Base-by-base conservation (phyloP, 2,329 filamentous ascomycete genomes). In the Colletotrichum sp. region DNA sequence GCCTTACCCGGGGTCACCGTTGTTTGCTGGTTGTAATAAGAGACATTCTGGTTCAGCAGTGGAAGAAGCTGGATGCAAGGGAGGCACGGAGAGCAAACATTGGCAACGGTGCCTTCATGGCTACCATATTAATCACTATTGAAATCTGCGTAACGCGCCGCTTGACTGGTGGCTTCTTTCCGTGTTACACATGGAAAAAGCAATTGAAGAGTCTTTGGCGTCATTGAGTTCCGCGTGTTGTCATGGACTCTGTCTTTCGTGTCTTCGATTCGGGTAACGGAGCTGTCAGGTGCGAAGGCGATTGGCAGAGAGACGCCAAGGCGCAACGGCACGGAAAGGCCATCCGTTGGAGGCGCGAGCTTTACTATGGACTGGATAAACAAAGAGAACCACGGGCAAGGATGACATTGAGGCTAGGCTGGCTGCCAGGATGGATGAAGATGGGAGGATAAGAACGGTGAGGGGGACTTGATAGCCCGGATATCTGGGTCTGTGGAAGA, bases 1-100 rank as follows among this genome's bases (percentile, higher is more conserved):
- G 43, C 13, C 32, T 28, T 28, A 6, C 59, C 61, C 16, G 38
- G 55, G 69, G 21, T 18, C 38, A 16, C 28, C 38, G 73, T 55
- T 72, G 38, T 55, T 72, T 62, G 52, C 34, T 63, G 21, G 21
- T 34, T 43, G 52, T 14, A 13, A 32, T 21, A 12, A 68, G 56
- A 59, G 58, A 55, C 43, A 62, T 56, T n/a, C 28, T 32, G 34
- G 26, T 62, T 62, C 61, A 38, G 38, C 55, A 16, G 26, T 24
- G 72, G n/a, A 43, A 24, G 18, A n/a, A 26, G 62, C 55, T 58
- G 62, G 24, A 68, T 48, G 63, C 56, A 72, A 75, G 69, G 73
- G 73, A 68, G 30, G 26, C 7, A 21, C 24, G 21, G 18, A 34
- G 34, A 24, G 52, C 61, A 26, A 68, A 52, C 32, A 28, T 52